Percentiles rank a stretch among this genome's conserved stretches.
Conservation (phyloP, 495 filamentous ascomycete species). For the Aspergillus sclerotiicarbonarius region DNA sequence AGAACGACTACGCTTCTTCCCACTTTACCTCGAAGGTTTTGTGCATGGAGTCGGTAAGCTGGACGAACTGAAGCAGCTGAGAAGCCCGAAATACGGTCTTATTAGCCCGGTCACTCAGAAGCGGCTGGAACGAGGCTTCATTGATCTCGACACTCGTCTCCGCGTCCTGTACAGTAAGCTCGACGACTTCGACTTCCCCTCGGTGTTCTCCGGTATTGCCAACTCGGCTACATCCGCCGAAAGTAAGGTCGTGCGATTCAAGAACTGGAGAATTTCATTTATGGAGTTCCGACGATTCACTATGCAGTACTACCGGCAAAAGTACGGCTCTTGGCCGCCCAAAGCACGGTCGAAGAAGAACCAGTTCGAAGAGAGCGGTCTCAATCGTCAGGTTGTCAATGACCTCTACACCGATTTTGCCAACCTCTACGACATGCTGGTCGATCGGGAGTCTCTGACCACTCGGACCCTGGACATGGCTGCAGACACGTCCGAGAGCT, state of each 20-base stretch:
- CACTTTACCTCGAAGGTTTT: slow-evolving; percentile 87
- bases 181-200: slow-evolving; percentile 84
- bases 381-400: slow-evolving; percentile 79
- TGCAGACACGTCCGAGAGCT: slow-evolving; percentile 33
- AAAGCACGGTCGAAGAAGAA: slow-evolving; percentile 92
- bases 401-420: slow-evolving; percentile 85
- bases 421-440: slow-evolving; percentile 83
- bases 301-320: slow-evolving; percentile 72
- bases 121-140: slow-evolving; percentile 73
- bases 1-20: slow-evolving; percentile 77
- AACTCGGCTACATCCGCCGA: slow-evolving; percentile 72
- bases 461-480: slow-evolving; percentile 51
- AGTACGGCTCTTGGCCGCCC: slow-evolving; percentile 92
- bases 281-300: slow-evolving; percentile 70
- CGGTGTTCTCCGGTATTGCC: slow-evolving; percentile 83
- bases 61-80: slow-evolving; percentile 65
- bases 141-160: slow-evolving; percentile 71
- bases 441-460: slow-evolving; percentile 62
- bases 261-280: slow-evolving; percentile 75
- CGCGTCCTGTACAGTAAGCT: slow-evolving; percentile 66
- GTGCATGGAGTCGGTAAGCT: slow-evolving; percentile 91
- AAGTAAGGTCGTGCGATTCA: slow-evolving; percentile 75
- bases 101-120: slow-evolving; percentile 71
- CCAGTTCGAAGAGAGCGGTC: slow-evolving; percentile 74
- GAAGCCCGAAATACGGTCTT: slow-evolving; percentile 63